A percentile compares a stretch with the other conserved stretches of the same genome.
phyloP scores from a whole-genome alignment of 352 stramenopile species.

The Hyaloperonospora brassicae region DNA sequence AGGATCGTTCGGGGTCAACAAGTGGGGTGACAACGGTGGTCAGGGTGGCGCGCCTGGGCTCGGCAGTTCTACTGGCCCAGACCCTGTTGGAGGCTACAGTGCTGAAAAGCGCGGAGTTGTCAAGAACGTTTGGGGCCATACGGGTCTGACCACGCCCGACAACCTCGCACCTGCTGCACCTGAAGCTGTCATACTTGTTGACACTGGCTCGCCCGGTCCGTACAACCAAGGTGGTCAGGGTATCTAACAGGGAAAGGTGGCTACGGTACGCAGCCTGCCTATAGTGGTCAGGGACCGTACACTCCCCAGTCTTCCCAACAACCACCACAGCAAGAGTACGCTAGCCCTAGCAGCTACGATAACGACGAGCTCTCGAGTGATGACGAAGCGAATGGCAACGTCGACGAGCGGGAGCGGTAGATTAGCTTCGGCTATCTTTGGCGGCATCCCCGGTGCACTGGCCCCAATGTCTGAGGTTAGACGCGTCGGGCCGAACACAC shows the following conservation, averaged over 20 bases:
- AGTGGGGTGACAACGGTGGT: slow-evolving; percentile 40
- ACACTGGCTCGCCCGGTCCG: slow-evolving; percentile 30
- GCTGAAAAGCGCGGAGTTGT: slow-evolving; percentile 42
- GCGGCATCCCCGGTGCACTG: slow-evolving; percentile 85
- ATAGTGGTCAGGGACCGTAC: slow-evolving; percentile 30
- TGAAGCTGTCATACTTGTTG: slow-evolving; percentile 19
- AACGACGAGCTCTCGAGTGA: slow-evolving; percentile 41
- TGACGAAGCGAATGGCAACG: slow-evolving; percentile 24
- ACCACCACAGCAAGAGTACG: slow-evolving; percentile 32
- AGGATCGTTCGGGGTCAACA: slow-evolving; percentile 42
- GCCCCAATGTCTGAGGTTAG: slow-evolving; percentile 34
- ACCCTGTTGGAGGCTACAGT: slow-evolving; percentile 35
- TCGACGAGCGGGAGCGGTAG: slow-evolving; percentile 75
- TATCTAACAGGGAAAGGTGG: slow-evolving; percentile 28
- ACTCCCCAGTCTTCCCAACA: slow-evolving; percentile 25
- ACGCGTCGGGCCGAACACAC: slow-evolving; percentile 22
- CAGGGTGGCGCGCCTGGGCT: slow-evolving; percentile 27
- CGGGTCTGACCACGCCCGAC: slow-evolving; percentile 61
- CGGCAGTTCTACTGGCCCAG: slow-evolving; percentile 24
- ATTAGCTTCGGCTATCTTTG: slow-evolving; percentile 94
- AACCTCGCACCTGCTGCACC: slow-evolving; percentile 15
- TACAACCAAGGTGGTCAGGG: slow-evolving; percentile 27
- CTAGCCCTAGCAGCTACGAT: slow-evolving; percentile 32
- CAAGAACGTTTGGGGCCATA: slow-evolving; percentile 84
- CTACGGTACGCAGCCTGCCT: slow-evolving; percentile 27